Base-by-base conservation (phyloP, 2,329 filamentous ascomycete genomes). In the Ilyonectria destructans region DNA sequence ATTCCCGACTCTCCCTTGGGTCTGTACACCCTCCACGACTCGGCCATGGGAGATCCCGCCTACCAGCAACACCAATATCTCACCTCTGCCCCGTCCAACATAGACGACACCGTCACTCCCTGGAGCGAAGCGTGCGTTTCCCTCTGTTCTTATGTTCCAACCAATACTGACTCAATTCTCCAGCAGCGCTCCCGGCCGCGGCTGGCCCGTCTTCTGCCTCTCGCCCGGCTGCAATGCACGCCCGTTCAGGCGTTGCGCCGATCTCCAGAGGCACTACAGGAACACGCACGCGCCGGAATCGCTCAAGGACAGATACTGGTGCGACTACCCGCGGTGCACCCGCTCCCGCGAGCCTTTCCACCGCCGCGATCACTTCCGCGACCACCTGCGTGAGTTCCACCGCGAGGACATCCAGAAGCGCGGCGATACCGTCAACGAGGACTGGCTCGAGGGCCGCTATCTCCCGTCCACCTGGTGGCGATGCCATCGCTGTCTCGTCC, bases 331-430 rank as follows among this genome's bases (percentile, higher is more conserved):
- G 19, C 80, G 77, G 58, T 89, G 88, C 74, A 67, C 76, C 26
- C 84, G 88, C 9, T 79, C 78, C 31, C 74, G 76, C 6, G 78
- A 82, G 2, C 84, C 87, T 2, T 89, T 90, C 72, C 81, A 82
- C 71, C 84, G 88, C 37, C 83, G 85, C 35, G 88, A 90, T 69
- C 88, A 90, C 78, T 88, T 84, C 74, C 83, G 88, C 43, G 87
- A 89, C 65, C 88, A 90, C 75, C 82, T 88, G 43, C 84, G 88
- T 35, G 84, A 87, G 52, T 87, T 81, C 69, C 88, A 90, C 81
- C 81, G 81, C 61, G 88, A 90, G 73, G 86, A 89, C 67, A 82
- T 88, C 37, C 80, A 82, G 71, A 85, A 85, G 79, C 84, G 85
- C 19, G 83, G 84, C 31, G 77, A 77, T 26, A 72, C 77, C 57